Conservation (phyloP, 441 rosid genomes). For the Oxalis stricta region DNA sequence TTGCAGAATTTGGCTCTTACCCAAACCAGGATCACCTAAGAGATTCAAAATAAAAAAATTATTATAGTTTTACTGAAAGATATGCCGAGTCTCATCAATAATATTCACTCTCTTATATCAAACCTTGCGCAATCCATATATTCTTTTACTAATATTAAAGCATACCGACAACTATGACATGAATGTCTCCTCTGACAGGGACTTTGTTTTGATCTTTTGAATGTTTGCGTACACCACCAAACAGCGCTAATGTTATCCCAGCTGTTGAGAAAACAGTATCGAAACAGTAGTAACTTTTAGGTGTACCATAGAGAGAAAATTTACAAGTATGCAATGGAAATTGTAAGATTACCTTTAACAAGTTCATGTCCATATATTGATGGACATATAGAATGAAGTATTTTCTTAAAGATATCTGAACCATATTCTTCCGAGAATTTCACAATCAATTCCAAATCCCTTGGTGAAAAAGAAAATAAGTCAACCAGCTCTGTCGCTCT, state of each 20-base stretch:
- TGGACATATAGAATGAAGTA: constrained; percentile 87
- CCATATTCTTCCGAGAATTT: constrained; percentile 84
- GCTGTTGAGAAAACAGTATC: constrained; percentile 33
- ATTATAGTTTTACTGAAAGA: too few relatives aligned
- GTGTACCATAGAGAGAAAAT: neutral
- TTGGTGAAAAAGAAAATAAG: constrained; percentile 61
- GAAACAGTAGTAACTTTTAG: constrained; percentile 1
- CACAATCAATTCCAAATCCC: constrained; percentile 89
- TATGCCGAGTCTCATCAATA: too few relatives aligned
- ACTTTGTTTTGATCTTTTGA: constrained; percentile 83
- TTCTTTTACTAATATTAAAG: neutral
- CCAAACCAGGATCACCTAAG: constrained; percentile 97
- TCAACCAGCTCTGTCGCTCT: constrained; percentile 56
- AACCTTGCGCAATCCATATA: neutral
- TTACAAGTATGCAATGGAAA: constrained; percentile 4
- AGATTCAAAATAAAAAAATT: constrained; percentile 10
- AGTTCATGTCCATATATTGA: constrained; percentile 95
- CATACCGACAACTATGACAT: constrained; percentile 93
- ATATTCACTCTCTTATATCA: too few relatives aligned
- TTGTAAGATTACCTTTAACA: constrained; percentile 61
- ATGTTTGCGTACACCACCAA: constrained; percentile 96
- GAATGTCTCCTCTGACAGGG: constrained; percentile 99
- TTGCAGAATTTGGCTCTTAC: constrained; percentile 95
- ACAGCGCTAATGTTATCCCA: constrained; percentile 81
- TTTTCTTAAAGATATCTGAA: constrained; percentile 62